Evolutionary conservation across 139 green algal genomes (phyloP), one percentile per base, ranked within the genome.

Genomic region (Ettlia oleoabundans): DNA sequence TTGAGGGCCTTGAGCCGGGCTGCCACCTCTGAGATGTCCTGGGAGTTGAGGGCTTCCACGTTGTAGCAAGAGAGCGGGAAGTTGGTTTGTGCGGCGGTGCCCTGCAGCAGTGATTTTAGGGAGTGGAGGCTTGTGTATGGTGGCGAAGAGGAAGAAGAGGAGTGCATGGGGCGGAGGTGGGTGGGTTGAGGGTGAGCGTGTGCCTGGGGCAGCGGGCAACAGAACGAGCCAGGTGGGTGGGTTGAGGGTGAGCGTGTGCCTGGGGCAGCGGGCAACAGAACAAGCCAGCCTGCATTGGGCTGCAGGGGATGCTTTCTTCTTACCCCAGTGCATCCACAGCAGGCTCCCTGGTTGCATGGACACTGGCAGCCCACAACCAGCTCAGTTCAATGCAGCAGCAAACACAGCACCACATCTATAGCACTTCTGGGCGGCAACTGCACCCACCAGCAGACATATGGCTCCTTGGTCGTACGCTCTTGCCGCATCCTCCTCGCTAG

Each of bases 401-500:
- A n/a, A n/a, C n/a, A n/a, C n/a, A n/a, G n/a, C n/a, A n/a, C n/a
- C n/a, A n/a, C n/a, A n/a, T n/a, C n/a, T n/a, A n/a, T n/a, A n/a
- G n/a, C n/a, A n/a, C n/a, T n/a, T n/a, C n/a, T n/a, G n/a, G n/a
- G n/a, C n/a, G n/a, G n/a, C n/a, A n/a, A n/a, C n/a, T n/a, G n/a
- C n/a, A n/a, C n/a, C n/a, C n/a, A n/a, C n/a, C n/a, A n/a, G n/a
- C n/a, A 79, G 72, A 10, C 52, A 66, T 22, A 79, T 52, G 72
- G 72, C 72, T 18, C 72, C 72, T 32, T 79, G 51, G 52, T 79
- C 72, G 24, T 79, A 79, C 0, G 72, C 72, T 4, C 37, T 24
- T 21, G 72, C 72, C 22, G 72, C 72, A 47, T 33, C 55, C 33
- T 79, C 72, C 53, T 79, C 72, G 52, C 42, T 68, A 22, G 0